Base-by-base conservation (phyloP, 2,329 filamentous ascomycete species). In the Aspergillus tamarii region DNA sequence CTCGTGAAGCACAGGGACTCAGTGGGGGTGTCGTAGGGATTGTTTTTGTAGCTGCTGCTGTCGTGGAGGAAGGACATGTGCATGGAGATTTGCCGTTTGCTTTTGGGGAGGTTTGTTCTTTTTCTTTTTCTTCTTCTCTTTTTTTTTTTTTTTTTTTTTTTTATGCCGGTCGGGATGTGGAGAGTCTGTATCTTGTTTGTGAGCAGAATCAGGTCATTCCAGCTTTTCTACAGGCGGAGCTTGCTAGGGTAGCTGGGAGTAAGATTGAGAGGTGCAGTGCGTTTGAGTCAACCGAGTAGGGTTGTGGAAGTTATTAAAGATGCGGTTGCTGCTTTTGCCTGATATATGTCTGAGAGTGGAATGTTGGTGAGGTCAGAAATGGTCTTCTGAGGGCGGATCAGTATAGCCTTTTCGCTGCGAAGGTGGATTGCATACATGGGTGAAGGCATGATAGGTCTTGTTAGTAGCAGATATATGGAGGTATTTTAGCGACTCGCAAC, bases 361-460 rank as follows among this genome's bases (percentile, higher is more conserved):
- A 10, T 10, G 1, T 45, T 21, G 8, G 10, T 6, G 16, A 19
- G 36, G 36, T 9, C 3, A 1, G 2, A 39, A 19, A 2, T 39
- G 16, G 36, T 19, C 16, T 39, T 16, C 19, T 36, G 1, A 2
- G 34, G 34, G 5, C 0, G 12, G 12, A 14, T 36, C 8, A 36
- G 1, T 36, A 36, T 36, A 36, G 1, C 34, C 0, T 14, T 6
- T 5, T 36, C 1, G 12, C 34, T 6, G 34, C 2, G 34, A 36
- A 12, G 4, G 34, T 16, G 34, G 0, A 6, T 5, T 16, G 1
- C 4, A 36, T 14, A 6, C 5, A 2, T 36, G 1, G 12, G 6
- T 36, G 11, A 14, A 5, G 34, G 34, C 5, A 34, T 1, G 10
- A 34, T 34, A 1, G 3, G 10, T 34, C 32, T 34, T 34, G 32